Base-by-base conservation (phyloP, 768 basidiomycete species). In the Chalciporus sphaerocephalus region DNA sequence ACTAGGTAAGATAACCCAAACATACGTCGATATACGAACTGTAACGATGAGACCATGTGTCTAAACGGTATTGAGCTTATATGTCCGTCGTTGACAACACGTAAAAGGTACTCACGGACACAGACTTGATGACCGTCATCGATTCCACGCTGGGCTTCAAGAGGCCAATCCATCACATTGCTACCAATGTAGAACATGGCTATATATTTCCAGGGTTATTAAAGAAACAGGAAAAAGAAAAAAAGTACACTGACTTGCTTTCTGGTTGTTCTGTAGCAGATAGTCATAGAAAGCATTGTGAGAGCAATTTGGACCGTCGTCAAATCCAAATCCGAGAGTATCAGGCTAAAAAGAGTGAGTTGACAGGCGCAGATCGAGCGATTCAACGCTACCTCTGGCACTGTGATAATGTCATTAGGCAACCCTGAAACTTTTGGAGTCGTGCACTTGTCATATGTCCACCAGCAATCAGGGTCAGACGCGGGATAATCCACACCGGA, bases 181-280 rank as follows among this genome's bases (percentile, higher is more conserved):
- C 75, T 78, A 5, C 81, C 81, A 39, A 83, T 78, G 48, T 69
- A 81, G 55, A 75, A 83, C 77, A 83, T 75, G 2, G 79, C 79
- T 81, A 35, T 3, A 8, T 10, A 42, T 38, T 10, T 17, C 45
- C 32, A 46, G 46, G 0, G n/a, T 33, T 6, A 5, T n/a, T 1
- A 8, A 35, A 10, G n/a, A n/a, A 0, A 13, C 7, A 0, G 1
- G 15, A n/a, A 5, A 32, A n/a, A 6, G 18, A 17, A 12, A 17
- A 27, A 6, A 9, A 13, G 9, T 22, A 51, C 44, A 17, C 0
- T 32, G 30, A 74, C 79, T 57, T 45, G 81, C 80, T 72, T 74
- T 79, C 64, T 83, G 81, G 23, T 80, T 69, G 51, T 82, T 66
- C 9, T 66, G 57, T 3, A 53, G 38, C 22, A 83, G 69, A 49